phyloP scores from a whole-genome alignment of 345 rosid species.

The Sisymbrium irio region DNA sequence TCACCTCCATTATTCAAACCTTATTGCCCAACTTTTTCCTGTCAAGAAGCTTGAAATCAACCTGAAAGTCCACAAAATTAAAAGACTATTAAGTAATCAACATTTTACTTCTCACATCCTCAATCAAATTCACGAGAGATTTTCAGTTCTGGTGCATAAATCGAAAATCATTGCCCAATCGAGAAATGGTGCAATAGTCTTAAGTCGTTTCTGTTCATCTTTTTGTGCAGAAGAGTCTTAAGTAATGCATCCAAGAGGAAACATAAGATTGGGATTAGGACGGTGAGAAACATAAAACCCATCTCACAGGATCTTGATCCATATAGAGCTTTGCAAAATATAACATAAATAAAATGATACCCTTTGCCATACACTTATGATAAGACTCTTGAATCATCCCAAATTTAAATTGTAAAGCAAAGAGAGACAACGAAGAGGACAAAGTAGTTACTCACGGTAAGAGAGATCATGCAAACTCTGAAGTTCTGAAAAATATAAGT shows the following conservation, averaged over 20 bases:
- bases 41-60: neutral
- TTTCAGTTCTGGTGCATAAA: neutral
- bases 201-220: too few relatives aligned
- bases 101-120: neutral
- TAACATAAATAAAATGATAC: too few relatives aligned
- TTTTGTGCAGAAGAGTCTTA: neutral
- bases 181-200: too few relatives aligned
- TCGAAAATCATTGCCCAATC: neutral
- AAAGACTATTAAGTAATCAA: neutral
- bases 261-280: neutral
- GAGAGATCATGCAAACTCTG: neutral
- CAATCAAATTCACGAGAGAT: neutral
- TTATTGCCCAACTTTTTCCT: neutral
- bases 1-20: slow-evolving; percentile 54
- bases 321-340: too few relatives aligned
- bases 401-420: neutral
- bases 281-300: neutral
- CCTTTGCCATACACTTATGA: neutral
- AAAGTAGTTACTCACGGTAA: slow-evolving; percentile 14
- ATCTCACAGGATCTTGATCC: slow-evolving; percentile 1
- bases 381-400: neutral
- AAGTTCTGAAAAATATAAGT: neutral
- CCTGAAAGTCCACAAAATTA: neutral
- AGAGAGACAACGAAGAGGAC: neutral
- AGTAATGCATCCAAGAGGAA: neutral